Base-by-base conservation (phyloP, 1,284 basidiomycete species). In the Pterulicium gracile region DNA sequence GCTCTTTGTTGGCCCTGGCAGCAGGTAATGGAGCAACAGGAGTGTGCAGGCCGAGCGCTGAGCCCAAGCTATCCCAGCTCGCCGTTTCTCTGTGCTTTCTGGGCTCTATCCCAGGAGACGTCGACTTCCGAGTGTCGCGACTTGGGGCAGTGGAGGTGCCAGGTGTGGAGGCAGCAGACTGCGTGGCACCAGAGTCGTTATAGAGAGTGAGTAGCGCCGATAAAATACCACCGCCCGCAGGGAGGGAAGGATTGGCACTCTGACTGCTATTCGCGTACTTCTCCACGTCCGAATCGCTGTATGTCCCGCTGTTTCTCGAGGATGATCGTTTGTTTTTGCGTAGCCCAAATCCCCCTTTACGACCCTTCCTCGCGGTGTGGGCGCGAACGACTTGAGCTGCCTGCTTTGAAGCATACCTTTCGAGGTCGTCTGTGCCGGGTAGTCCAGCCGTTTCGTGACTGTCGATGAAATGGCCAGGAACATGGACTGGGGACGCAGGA, bases 151-250 rank as follows among this genome's bases (percentile, higher is more conserved):
- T 42, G 20, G 47, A 41, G 47, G 34, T 49, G 35, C 50, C 55
- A 13, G 62, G 61, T 10, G 59, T 59, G 24, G 61, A 60, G 19
- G 54, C 49, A 10, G 56, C 62, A n/a, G 60, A 61, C 3, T 24
- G 24, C 2, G 55, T 50, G n/a, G 49, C 54, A 1, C 58, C 55
- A 5, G 61, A 56, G 15, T 66, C 64, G 48, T 72, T 67, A 53
- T 80, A 80, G 17, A 79, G 62, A 10, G 72, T 63, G 22, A 81
- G 57, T 35, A 81, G 56, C 3, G 77, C 62, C 10, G 73, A 72
- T 10, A 80, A 65, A 2, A 80, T 65, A 22, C 77, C 75, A 3
- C 62, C 63, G 0, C 69, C 67, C 14, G 55, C 50, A 7, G 53
- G 55, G 15, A 52, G 54, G 15, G 51, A 23, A 4, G 53, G 27